Conservation (phyloP, 208 protist species). For the Crithidia mellificae region DNA sequence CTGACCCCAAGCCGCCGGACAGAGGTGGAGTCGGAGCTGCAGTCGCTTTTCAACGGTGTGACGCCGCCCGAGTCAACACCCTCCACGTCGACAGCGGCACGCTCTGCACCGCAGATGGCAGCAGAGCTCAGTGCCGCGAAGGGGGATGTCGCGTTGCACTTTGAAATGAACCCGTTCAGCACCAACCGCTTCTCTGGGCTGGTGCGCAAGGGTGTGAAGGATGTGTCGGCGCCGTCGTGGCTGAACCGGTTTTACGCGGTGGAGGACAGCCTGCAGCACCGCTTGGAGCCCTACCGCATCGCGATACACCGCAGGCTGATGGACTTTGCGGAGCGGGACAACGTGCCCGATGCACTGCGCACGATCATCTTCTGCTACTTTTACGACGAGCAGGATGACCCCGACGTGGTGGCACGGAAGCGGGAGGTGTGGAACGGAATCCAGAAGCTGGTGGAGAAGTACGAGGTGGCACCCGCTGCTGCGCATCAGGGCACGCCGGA, state of each 20-base stretch:
- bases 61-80: conserved; percentile 11
- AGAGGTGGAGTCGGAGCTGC: conserved; percentile 51
- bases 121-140: neutral
- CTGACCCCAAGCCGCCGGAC: conserved; percentile 42
- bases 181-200: conserved; percentile 55
- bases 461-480: conserved; percentile 7
- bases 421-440: conserved; percentile 6
- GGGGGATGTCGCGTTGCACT: conserved; percentile 23
- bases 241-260: conserved; percentile 37
- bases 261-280: conserved; percentile 24
- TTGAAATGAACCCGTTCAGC: conserved; percentile 63
- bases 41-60: conserved; percentile 63
- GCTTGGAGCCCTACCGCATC: conserved; percentile 10
- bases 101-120: neutral
- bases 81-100: neutral
- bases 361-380: conserved; percentile 68
- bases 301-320: conserved; percentile 35
- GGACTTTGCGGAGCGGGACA: conserved; percentile 45
- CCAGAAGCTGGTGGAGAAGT: conserved; percentile 15
- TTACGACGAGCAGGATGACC: conserved; percentile 54
- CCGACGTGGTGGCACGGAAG: conserved; percentile 21
- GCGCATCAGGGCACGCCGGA: neutral
- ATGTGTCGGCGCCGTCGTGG: conserved; percentile 31
- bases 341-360: conserved; percentile 50
- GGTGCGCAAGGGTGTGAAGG: conserved; percentile 44